These are phyloP conservation scores for Sugiyamaella marilandica DNA, from an alignment of 805 yeast genomes.

Conservation along the genomic window DNA sequence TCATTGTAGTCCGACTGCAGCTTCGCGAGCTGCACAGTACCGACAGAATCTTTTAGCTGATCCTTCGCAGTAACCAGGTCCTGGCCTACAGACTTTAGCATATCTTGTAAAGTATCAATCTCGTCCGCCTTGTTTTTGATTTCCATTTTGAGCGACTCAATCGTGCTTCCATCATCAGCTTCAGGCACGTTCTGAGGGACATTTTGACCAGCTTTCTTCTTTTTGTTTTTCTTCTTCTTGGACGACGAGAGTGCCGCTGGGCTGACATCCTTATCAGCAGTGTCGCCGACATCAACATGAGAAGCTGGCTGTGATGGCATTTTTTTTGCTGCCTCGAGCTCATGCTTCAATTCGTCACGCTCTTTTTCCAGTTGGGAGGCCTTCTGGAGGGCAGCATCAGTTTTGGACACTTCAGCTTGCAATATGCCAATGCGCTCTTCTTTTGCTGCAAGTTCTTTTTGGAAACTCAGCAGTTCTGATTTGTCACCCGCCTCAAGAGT, in stretches of 20 bases:
- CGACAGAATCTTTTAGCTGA: constrained; percentile 40
- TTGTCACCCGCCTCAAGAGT: constrained; percentile 1
- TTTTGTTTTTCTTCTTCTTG: constrained; percentile 18
- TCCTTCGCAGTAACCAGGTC: constrained; percentile 71
- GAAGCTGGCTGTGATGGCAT: not conserved
- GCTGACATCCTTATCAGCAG: not conserved
- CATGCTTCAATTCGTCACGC: not conserved
- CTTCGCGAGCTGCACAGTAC: not conserved
- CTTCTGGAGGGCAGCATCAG: no score
- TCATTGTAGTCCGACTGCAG: constrained; percentile 1
- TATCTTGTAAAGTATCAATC: constrained; percentile 65
- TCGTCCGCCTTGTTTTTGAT: constrained; percentile 43
- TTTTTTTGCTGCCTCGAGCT: constrained; percentile 2
- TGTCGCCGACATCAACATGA: not conserved
- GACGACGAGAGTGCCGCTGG: constrained; percentile 8
- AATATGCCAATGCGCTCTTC: no score
- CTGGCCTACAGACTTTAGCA: constrained; percentile 70
- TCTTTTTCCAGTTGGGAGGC: not conserved
- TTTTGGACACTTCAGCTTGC: no score
- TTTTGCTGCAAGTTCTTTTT: no score
- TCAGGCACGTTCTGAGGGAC: not conserved
- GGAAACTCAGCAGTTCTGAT: no score
- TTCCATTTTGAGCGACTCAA: not conserved
- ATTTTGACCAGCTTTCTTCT: constrained; percentile 14
- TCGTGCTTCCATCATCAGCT: not conserved